Evolutionary conservation across 2,329 filamentous ascomycete species (phyloP).

Genomic region (Stemphylium vesicarium): DNA sequence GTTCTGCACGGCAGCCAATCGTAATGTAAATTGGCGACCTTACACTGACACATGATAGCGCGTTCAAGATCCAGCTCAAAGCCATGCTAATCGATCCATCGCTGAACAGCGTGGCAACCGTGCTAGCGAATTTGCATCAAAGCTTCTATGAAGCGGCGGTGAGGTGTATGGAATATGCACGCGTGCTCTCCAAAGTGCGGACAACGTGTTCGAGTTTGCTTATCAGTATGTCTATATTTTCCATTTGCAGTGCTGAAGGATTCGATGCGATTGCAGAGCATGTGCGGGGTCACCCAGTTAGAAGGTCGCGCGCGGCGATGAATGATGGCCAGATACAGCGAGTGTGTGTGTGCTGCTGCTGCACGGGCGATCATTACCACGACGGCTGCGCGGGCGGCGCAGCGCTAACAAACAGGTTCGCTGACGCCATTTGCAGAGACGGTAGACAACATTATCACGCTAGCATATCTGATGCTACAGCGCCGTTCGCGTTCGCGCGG

Average conservation of each 20-base stretch:
- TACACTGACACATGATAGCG: slow-evolving; percentile 43
- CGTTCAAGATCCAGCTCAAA: slow-evolving; percentile 85
- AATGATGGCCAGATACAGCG: slow-evolving; percentile 21
- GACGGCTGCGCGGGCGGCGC: slow-evolving; percentile 7
- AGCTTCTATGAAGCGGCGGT: slow-evolving; percentile 78
- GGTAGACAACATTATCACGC: slow-evolving; percentile 68
- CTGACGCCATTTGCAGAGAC: slow-evolving; percentile 58
- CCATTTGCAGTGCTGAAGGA: slow-evolving; percentile 2
- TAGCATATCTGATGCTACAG: slow-evolving; percentile 69
- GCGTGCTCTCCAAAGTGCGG: slow-evolving; percentile 63
- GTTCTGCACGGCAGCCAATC: slow-evolving; percentile 9
- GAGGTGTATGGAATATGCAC: slow-evolving; percentile 70
- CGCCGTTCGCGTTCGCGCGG: slow-evolving; percentile 56
- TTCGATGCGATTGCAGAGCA: slow-evolving; percentile 15
- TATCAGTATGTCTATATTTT: slow-evolving; percentile 55
- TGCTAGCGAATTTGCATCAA: slow-evolving; percentile 76
- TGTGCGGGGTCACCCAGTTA: slow-evolving; percentile 20
- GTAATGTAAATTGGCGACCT: slow-evolving; percentile 2
- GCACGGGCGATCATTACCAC: slow-evolving; percentile 21
- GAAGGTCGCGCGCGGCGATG: slow-evolving; percentile 7
- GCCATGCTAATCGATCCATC: slow-evolving; percentile 81
- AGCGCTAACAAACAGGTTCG: slow-evolving; percentile 15
- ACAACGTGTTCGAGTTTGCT: slow-evolving; percentile 67
- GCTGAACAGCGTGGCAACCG: slow-evolving; percentile 73
- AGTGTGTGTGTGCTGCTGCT: too few species aligned